Base-by-base conservation (phyloP, 129 eudicot species). In the Arctium lappa region DNA sequence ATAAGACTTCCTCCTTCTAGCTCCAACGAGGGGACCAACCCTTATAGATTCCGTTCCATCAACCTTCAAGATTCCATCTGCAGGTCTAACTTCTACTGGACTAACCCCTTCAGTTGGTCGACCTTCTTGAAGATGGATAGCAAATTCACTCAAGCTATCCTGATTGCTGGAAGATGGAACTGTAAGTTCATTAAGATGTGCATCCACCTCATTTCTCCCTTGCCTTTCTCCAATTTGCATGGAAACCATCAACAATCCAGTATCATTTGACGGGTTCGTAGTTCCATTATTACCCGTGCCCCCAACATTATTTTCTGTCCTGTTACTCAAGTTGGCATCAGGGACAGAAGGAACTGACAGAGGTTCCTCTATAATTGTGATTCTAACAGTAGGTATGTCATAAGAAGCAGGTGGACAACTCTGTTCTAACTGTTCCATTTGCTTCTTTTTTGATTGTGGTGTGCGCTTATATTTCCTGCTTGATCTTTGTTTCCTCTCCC, bases 1-100 rank as follows among this genome's bases (percentile, higher is more conserved):
- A 82, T 88, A 91, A 33, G 97, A 87, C 65, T 96, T 96, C 88
- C 98, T 93, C 84, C 86, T 90, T 78, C 86, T 86, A 65, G 98
- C 85, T 56, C 94, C 88, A 85, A 83, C 53, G 16, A 82, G 81
- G 0, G 87, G 89, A 85, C 88, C 88, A 65, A 84, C 31, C 46
- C 84, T 91, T 75, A 66, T 74, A 27, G 77, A 42, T 44, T 80
- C 90, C 18, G 32, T 68, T 69, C 79, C 84, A 81, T 82, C 87
- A 75, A 33, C 84, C 18, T 80, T 85, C 29, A 84, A 79, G 11
- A 78, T 76, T 74, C 88, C 83, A 79, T 75, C 85, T 42, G 73
- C 82, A 32, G 75, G 83, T 29, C 42, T 27, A 22, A 66, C 71
- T 66, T 66, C 71, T 66, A 27, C 71, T 7, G 15, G 71, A 32